Percentiles rank a stretch among this genome's conserved stretches.
Conservation (phyloP, 208 protist genomes). For the Borovskyia barvae region DNA sequence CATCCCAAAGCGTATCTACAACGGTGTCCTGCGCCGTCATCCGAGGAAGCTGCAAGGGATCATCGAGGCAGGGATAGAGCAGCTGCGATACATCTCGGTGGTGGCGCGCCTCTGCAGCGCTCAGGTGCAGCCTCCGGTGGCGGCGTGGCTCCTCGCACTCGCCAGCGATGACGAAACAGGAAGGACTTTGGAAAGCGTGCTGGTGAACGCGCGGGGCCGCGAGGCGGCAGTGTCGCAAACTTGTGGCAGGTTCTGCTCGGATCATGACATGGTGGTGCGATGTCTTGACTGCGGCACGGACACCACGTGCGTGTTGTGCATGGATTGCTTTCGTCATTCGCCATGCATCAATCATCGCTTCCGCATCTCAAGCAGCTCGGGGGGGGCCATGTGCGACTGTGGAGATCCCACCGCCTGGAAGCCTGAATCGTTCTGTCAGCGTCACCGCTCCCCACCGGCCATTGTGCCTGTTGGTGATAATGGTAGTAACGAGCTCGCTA, state of each 20-base stretch:
- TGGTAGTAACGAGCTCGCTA: not conserved
- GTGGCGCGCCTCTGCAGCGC: constrained; percentile 13
- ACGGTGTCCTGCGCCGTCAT: constrained; percentile 30
- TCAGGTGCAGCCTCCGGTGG: constrained; percentile 28
- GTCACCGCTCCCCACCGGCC: constrained; percentile 32
- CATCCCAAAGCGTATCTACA: constrained; percentile 23
- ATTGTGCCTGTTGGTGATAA: not conserved
- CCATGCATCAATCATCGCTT: constrained; percentile 79
- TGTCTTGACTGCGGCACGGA: constrained; percentile 90
- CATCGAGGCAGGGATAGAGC: constrained; percentile 37
- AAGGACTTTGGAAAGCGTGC: constrained; percentile 1
- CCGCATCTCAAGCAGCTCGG: constrained; percentile 56
- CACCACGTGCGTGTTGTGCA: constrained; percentile 88
- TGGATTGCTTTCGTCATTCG: constrained; percentile 87
- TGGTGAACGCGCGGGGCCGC: constrained; percentile 3
- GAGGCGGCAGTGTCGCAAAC: constrained; percentile 25
- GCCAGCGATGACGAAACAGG: constrained; percentile 13
- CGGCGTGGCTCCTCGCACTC: constrained; percentile 35
- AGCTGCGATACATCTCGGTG: constrained; percentile 15
- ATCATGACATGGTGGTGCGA: constrained; percentile 67
- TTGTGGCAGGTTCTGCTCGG: constrained; percentile 56
- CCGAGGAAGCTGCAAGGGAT: constrained; percentile 33
- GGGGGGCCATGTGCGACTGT: constrained; percentile 92
- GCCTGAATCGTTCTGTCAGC: constrained; percentile 55
- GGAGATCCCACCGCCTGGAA: constrained; percentile 89